Conservation (phyloP, 176 grass and related monocot genomes). For the Triticum monococcum region DNA sequence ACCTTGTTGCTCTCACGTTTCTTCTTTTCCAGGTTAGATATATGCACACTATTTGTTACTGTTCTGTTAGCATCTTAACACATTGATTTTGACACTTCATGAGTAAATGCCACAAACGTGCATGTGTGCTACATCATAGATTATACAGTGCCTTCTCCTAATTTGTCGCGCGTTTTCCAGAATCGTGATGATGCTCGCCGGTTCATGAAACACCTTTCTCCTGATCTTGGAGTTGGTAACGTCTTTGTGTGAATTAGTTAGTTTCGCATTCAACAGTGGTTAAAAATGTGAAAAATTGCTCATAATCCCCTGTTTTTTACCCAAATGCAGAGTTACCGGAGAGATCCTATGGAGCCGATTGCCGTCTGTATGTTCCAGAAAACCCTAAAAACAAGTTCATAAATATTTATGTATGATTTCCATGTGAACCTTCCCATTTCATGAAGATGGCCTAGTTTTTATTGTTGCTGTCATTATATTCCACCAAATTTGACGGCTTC, state of each 20-base stretch:
- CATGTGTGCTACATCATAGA: background rate
- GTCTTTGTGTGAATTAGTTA: background rate
- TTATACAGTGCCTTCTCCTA: background rate
- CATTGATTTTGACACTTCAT: background rate
- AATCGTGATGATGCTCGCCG: constrained; percentile 89
- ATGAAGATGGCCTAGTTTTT: constrained; percentile 15
- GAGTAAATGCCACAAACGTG: background rate
- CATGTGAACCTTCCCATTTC: constrained; percentile 48
- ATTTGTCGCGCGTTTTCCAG: constrained; percentile 36
- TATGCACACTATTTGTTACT: background rate
- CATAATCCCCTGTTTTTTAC: background rate
- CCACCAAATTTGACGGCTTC: constrained; percentile 26
- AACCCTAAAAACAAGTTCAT: constrained; percentile 96
- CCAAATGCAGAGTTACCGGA: constrained; percentile 73
- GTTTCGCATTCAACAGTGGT: background rate
- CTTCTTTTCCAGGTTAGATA: constrained; percentile 94
- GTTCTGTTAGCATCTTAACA: background rate
- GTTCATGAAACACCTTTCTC: constrained; percentile 89
- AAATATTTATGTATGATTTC: constrained; percentile 97
- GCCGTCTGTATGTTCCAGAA: constrained; percentile 96
- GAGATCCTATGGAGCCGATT: constrained; percentile 94
- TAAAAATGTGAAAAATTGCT: background rate
- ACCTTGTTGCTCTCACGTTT: constrained; percentile 89
- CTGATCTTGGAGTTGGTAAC: constrained; percentile 93
- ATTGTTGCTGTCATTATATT: background rate